Percentiles rank a stretch among this genome's conserved stretches.
Evolutionary conservation across 2,329 filamentous ascomycete genomes (phyloP).

Genomic region (Drechslera avenae): DNA sequence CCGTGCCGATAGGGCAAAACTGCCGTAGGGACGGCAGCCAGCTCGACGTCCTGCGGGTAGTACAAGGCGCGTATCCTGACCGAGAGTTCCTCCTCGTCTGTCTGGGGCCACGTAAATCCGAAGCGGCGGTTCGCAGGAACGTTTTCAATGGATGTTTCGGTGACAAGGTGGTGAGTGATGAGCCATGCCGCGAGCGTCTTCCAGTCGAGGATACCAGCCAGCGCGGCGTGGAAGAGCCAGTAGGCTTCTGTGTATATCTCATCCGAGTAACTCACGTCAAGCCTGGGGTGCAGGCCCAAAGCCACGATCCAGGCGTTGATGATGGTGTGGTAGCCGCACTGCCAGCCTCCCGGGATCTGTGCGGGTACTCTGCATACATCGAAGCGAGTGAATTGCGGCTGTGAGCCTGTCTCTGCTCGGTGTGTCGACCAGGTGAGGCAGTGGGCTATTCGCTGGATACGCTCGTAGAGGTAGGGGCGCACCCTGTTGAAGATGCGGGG

Average conservation of each 20-base stretch:
- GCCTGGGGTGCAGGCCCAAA: conserved; percentile 22
- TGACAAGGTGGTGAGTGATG: background rate
- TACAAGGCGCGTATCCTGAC: no score
- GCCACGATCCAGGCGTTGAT: conserved; percentile 37
- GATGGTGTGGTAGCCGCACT: conserved; percentile 23
- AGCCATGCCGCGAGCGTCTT: conserved; percentile 12
- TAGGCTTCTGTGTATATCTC: background rate
- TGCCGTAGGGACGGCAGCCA: no score
- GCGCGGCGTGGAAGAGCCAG: conserved; percentile 5
- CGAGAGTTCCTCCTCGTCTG: no score
- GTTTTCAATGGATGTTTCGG: background rate
- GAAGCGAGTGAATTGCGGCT: no score
- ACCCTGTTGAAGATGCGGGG: background rate
- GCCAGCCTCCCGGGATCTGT: background rate
- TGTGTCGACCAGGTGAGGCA: background rate
- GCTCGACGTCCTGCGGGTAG: background rate
- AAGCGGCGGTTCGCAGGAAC: conserved; percentile 1
- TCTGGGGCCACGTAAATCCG: background rate
- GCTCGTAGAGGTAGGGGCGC: background rate
- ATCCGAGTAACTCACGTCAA: background rate
- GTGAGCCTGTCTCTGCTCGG: no score
- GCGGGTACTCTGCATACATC: background rate
- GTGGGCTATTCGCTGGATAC: background rate
- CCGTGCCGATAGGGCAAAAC: no score
- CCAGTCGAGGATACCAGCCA: conserved; percentile 17